phyloP scores from a whole-genome alignment of 179 eudicot species.

The Spergularia azorica region DNA sequence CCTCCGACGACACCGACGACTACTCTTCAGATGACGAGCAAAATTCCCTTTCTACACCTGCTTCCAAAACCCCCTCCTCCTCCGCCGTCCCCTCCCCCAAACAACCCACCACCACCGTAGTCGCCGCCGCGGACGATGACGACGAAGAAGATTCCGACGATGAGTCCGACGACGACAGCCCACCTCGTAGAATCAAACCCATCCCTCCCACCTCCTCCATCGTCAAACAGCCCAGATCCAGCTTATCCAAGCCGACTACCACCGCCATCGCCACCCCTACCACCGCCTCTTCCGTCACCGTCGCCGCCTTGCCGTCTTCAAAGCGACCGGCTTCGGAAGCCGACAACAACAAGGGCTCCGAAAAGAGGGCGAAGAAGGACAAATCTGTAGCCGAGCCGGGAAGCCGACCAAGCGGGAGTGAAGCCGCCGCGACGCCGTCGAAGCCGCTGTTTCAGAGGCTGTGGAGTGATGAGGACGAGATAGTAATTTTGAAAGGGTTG shows the following conservation, averaged over 20 bases:
- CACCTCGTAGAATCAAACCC: too few species aligned
- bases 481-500: conserved; percentile 41
- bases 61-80: background rate
- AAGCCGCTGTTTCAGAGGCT: conserved; percentile 34
- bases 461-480: conserved; percentile 50
- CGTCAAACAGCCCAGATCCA: too few species aligned
- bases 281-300: background rate
- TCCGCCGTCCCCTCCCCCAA: background rate
- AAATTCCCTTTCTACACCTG: background rate
- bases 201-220: too few species aligned
- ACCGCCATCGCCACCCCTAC: background rate
- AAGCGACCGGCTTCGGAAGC: too few species aligned
- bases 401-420: too few species aligned
- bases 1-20: background rate
- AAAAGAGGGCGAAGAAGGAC: conserved; percentile 12
- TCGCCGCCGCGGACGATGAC: background rate
- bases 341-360: too few species aligned
- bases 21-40: too few species aligned
- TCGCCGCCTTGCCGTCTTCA: background rate
- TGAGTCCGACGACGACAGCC: too few species aligned
- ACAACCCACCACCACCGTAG: background rate
- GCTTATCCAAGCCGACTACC: too few species aligned
- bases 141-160: too few species aligned
- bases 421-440: background rate
- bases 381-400: background rate